Evolutionary conservation across 345 rosid species (phyloP).

Genomic region (Psidium friedrichsthalianum): DNA sequence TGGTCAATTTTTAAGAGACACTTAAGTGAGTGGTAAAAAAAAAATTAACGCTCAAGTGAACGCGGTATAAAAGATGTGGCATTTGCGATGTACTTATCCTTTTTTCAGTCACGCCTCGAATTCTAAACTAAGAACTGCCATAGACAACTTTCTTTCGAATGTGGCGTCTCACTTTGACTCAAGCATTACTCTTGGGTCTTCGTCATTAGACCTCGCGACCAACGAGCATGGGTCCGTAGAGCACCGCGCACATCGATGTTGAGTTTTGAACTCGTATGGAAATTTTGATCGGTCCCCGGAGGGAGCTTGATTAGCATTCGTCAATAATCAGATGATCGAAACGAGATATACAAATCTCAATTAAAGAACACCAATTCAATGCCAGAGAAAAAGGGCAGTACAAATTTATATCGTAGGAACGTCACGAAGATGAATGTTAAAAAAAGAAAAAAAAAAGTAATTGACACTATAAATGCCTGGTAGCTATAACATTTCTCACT

Average conservation of each 20-base stretch:
- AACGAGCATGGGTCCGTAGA: no score
- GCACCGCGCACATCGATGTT: neutral
- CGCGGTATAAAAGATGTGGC: no score
- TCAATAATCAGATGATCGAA: neutral
- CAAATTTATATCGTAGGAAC: neutral
- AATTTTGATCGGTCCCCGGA: neutral
- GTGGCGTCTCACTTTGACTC: no score
- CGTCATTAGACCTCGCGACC: no score
- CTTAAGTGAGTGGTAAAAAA: no score
- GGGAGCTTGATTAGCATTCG: neutral
- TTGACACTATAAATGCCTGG: neutral
- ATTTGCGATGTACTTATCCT: no score
- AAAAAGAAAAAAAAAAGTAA: neutral
- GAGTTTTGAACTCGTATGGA: neutral
- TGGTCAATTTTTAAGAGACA: no score
- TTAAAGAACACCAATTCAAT: neutral
- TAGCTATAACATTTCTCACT: neutral
- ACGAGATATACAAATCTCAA: neutral
- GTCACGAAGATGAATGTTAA: neutral
- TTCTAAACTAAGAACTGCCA: neutral
- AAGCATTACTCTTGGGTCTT: no score
- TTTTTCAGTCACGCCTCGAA: neutral
- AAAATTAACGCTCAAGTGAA: no score
- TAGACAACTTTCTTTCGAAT: no score
- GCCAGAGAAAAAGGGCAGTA: neutral